Evolutionary conservation across 2,329 filamentous ascomycete species (phyloP).

Genomic region (Trichoderma koningii): DNA sequence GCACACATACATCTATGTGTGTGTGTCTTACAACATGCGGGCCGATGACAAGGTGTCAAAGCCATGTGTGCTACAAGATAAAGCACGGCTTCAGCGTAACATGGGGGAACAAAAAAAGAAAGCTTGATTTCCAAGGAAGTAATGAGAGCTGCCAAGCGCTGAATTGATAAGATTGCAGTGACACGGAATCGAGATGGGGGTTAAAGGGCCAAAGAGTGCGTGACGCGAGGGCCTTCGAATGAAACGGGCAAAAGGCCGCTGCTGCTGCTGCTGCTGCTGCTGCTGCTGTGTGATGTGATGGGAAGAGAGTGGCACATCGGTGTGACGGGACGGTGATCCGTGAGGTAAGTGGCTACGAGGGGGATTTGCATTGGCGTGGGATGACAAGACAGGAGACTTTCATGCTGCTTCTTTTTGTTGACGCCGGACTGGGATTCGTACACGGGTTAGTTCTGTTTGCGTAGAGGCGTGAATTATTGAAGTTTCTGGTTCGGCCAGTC

Average conservation of each 20-base stretch:
- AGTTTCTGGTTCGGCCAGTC: not conserved
- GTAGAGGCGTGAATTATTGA: not conserved
- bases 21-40: not conserved
- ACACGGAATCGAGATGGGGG: slow-evolving; percentile 12
- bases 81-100: not conserved
- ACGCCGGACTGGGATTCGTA: not conserved
- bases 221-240: not conserved
- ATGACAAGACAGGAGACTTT: not conserved
- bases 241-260: not conserved
- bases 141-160: not conserved
- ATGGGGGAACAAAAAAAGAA: not conserved
- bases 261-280: not conserved
- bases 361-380: slow-evolving; percentile 7
- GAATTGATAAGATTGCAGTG: not conserved
- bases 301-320: not conserved
- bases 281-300: slow-evolving; percentile 16
- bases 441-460: too few species aligned
- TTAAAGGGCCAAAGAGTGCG: not conserved
- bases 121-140: not conserved
- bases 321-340: slow-evolving; percentile 13
- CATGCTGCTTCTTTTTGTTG: not conserved
- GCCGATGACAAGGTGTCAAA: not conserved
- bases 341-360: slow-evolving; percentile 8
- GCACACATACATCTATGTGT: not conserved
- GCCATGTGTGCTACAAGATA: not conserved